These are phyloP conservation scores for Macrolepiota albuminosa DNA, from an alignment of 768 basidiomycete genomes.

Conservation along the genomic window DNA sequence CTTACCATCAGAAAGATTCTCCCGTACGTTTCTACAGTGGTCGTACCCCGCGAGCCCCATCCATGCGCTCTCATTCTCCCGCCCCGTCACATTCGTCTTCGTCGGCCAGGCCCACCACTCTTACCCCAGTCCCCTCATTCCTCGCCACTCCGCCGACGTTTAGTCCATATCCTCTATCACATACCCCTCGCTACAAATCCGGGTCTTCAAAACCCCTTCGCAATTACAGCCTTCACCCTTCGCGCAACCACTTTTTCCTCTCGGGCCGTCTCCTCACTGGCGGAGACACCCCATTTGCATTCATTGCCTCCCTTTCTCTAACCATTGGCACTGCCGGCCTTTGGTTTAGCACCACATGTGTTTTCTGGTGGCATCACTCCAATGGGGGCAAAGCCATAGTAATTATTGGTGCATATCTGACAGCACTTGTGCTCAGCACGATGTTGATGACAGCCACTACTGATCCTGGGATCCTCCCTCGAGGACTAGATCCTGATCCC, in stretches of 20 bases:
- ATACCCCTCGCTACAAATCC: constrained; percentile 30
- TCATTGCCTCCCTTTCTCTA: constrained; percentile 58
- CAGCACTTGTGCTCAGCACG: constrained; percentile 61
- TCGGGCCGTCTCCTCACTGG: constrained; percentile 73
- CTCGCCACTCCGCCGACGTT: constrained; percentile 15
- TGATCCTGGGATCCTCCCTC: constrained; percentile 88
- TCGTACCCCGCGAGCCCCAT: constrained; percentile 19
- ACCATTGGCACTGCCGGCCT: constrained; percentile 65
- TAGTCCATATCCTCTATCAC: constrained; percentile 27
- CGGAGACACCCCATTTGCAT: constrained; percentile 82
- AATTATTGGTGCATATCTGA: constrained; percentile 44
- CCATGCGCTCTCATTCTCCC: constrained; percentile 23
- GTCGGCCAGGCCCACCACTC: constrained; percentile 6
- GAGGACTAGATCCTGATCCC: constrained; percentile 81
- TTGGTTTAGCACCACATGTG: constrained; percentile 87
- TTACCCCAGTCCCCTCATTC: constrained; percentile 14
- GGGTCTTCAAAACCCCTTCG: constrained; percentile 39
- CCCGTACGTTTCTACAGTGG: constrained; percentile 22
- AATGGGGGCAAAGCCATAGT: constrained; percentile 36
- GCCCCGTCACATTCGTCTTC: constrained; percentile 16
- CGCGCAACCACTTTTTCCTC: constrained; percentile 73
- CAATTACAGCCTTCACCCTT: constrained; percentile 63
- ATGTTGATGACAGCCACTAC: constrained; percentile 79
- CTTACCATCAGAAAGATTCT: constrained; percentile 16
- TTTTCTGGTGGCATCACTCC: constrained; percentile 84